These are phyloP conservation scores for Boletus sp. DNA, from an alignment of 768 basidiomycete species.

Conservation along the genomic window DNA sequence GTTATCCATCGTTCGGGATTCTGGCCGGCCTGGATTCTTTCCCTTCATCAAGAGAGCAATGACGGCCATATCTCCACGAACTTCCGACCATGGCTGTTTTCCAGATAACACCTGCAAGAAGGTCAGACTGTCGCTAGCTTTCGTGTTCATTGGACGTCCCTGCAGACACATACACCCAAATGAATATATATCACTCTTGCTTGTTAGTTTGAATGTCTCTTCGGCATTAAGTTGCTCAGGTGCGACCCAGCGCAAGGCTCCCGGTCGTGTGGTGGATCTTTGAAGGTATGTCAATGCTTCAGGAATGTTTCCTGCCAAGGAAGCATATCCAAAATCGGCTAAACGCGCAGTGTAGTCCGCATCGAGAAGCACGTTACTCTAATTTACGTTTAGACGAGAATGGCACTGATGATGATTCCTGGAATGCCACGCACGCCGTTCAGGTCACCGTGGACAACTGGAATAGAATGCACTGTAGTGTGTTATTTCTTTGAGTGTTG, in stretches of 20 bases:
- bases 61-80: slow-evolving; percentile 24
- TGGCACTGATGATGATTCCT: slow-evolving; percentile 18
- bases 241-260: slow-evolving; percentile 44
- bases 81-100: background rate
- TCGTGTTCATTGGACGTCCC: slow-evolving; percentile 8
- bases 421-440: slow-evolving; percentile 6
- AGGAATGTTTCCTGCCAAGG: no score
- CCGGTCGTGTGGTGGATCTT: slow-evolving; percentile 27
- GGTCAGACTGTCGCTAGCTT: no score
- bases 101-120: no score
- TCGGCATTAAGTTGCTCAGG: slow-evolving; percentile 30
- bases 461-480: slow-evolving; percentile 12
- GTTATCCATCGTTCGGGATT: no score
- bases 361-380: no score
- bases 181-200: slow-evolving; percentile 2
- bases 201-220: background rate
- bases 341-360: no score
- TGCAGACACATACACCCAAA: slow-evolving; percentile 32
- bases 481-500: background rate
- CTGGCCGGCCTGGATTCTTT: slow-evolving; percentile 2
- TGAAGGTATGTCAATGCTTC: background rate
- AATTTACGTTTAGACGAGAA: slow-evolving; percentile 1
- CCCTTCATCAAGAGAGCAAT: slow-evolving; percentile 7
- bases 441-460: slow-evolving; percentile 20
- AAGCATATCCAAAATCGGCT: no score